These are phyloP conservation scores for Grigorovia jiainica DNA, from an alignment of 805 yeast species.

Conservation along the genomic window DNA sequence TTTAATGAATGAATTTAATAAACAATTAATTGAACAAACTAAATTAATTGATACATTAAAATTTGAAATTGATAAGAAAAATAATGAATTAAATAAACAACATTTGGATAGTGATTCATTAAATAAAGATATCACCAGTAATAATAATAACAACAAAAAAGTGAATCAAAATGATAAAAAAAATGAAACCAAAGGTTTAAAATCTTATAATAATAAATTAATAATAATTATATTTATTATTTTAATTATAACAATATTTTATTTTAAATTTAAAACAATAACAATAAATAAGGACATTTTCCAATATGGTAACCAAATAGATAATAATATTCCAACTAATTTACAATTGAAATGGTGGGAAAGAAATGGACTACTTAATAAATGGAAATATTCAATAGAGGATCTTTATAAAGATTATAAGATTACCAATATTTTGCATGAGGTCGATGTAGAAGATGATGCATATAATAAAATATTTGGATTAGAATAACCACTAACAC, in stretches of 20 bases:
- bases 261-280: no score
- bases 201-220: not conserved
- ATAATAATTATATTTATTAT: not conserved
- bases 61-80: conserved; percentile 8
- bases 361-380: not conserved
- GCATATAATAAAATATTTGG: conserved; percentile 20
- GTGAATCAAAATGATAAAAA: not conserved
- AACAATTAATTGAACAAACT: conserved; percentile 23
- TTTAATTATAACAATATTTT: not conserved
- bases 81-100: not conserved
- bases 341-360: not conserved
- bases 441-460: not conserved
- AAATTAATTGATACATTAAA: conserved; percentile 15
- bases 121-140: no score
- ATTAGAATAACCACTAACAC: conserved; percentile 4
- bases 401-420: not conserved
- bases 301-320: conserved; percentile 1
- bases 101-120: no score
- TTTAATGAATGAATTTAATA: conserved; percentile 21
- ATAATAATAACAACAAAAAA: not conserved
- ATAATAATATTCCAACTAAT: no score
- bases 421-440: not conserved
- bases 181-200: not conserved
- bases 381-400: not conserved
- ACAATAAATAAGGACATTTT: not conserved